Conservation (phyloP, 495 filamentous ascomycete genomes). For the Podospora pseudoanserina region DNA sequence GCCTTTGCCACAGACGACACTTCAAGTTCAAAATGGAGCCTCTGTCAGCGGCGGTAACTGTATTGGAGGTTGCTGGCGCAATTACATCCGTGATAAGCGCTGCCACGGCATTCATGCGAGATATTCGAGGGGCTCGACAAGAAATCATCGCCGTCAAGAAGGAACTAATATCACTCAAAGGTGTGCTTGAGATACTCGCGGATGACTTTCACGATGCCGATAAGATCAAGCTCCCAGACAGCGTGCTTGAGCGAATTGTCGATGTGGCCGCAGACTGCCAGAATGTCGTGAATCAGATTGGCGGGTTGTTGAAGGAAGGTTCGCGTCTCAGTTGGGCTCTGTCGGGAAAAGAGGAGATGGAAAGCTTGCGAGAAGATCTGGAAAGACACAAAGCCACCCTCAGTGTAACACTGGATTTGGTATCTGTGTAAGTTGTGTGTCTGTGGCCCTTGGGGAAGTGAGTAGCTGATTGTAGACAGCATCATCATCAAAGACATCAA, state of each 20-base stretch:
- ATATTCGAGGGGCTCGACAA: background rate
- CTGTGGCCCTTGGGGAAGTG: background rate
- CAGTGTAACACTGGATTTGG: slow-evolving; percentile 3
- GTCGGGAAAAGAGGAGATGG: background rate
- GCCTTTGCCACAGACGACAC: background rate
- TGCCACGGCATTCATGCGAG: background rate
- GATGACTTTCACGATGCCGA: background rate
- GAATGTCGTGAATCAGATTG: background rate
- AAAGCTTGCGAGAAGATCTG: background rate
- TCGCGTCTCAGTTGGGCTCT: background rate
- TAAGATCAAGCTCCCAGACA: background rate
- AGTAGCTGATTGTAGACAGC: background rate
- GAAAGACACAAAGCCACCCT: background rate
- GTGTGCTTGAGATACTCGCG: background rate
- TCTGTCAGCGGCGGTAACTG: background rate
- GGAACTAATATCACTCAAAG: background rate
- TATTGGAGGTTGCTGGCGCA: background rate
- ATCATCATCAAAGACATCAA: background rate
- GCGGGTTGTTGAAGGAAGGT: background rate
- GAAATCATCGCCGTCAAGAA: background rate
- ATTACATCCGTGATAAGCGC: background rate
- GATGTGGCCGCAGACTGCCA: background rate
- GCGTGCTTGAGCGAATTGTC: background rate
- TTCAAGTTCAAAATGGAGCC: background rate
- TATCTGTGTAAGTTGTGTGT: background rate